A percentile compares a stretch with the other conserved stretches of the same genome.
Conservation (phyloP, 1,284 basidiomycete species). For the Leccinum holopus region DNA sequence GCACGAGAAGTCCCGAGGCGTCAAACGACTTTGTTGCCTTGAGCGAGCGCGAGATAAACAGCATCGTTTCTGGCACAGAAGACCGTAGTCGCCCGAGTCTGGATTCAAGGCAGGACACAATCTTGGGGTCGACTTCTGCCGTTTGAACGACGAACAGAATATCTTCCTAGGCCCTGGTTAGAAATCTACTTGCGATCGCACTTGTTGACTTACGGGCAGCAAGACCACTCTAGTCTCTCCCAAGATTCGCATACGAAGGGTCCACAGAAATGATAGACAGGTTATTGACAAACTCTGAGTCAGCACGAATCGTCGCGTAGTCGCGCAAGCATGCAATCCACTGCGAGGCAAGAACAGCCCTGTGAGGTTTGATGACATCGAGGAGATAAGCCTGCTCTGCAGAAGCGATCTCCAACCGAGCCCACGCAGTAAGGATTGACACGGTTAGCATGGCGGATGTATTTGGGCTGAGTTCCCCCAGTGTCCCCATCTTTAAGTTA, state of each 20-base stretch:
- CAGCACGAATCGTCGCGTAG: conserved; percentile 87
- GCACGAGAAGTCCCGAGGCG: not conserved
- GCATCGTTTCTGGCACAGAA: not conserved
- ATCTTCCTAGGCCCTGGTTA: conserved; percentile 40
- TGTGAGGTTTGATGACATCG: conserved; percentile 83
- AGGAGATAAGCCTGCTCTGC: conserved; percentile 74
- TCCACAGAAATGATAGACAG: conserved; percentile 70
- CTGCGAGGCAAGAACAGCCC: conserved; percentile 70
- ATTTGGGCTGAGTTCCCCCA: conserved; percentile 86
- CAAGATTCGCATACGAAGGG: conserved; percentile 82
- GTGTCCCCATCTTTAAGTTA: conserved; percentile 81
- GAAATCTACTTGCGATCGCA: not conserved
- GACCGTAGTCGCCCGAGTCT: not conserved
- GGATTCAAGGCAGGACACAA: not conserved
- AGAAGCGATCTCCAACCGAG: conserved; percentile 85
- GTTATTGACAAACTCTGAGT: conserved; percentile 82
- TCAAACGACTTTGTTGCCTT: too few species aligned
- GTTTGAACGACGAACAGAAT: not conserved
- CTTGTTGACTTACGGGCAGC: conserved; percentile 65
- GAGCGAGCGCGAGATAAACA: not conserved
- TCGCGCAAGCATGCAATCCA: conserved; percentile 92
- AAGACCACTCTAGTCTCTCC: conserved; percentile 72
- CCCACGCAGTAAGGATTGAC: conserved; percentile 95
- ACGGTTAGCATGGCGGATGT: conserved; percentile 95
- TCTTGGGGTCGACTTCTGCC: not conserved